These are phyloP conservation scores for Plasmodium coatneyi DNA, from an alignment of 169 alveolate genomes.

Conservation along the genomic window DNA sequence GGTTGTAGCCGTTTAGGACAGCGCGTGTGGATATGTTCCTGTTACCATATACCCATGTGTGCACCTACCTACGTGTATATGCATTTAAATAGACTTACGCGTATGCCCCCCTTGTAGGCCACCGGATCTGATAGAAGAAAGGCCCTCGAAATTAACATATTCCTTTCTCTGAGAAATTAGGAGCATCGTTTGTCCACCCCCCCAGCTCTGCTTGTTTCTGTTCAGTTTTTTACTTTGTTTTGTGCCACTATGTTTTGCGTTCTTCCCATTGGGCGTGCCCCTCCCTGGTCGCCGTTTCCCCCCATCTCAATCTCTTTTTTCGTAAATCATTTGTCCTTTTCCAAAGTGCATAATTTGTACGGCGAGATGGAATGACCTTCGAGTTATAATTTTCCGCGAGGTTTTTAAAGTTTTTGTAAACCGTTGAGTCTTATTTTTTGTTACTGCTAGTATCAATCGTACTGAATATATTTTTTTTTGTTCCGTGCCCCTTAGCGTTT, in stretches of 20 bases:
- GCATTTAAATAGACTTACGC: background rate
- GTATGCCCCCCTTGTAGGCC: background rate
- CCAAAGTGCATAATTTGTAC: background rate
- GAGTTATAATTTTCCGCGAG: background rate
- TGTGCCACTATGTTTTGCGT: background rate
- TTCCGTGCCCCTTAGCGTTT: background rate
- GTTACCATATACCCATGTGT: background rate
- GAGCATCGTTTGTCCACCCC: background rate
- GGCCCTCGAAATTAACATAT: background rate
- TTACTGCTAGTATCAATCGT: background rate
- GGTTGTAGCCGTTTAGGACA: background rate
- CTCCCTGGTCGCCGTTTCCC: background rate
- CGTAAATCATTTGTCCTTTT: background rate
- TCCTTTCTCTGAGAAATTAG: background rate
- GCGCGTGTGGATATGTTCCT: background rate
- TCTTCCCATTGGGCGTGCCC: background rate
- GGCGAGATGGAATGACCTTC: background rate
- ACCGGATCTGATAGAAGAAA: background rate
- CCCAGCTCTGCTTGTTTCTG: background rate
- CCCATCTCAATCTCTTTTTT: background rate
- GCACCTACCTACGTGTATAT: background rate
- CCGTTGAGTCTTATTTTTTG: background rate
- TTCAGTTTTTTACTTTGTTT: background rate
- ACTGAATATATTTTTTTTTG: background rate
- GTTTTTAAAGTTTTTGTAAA: background rate